These are phyloP conservation scores for Leishmania martiniquensis DNA, from an alignment of 208 protist genomes.

Conservation along the genomic window DNA sequence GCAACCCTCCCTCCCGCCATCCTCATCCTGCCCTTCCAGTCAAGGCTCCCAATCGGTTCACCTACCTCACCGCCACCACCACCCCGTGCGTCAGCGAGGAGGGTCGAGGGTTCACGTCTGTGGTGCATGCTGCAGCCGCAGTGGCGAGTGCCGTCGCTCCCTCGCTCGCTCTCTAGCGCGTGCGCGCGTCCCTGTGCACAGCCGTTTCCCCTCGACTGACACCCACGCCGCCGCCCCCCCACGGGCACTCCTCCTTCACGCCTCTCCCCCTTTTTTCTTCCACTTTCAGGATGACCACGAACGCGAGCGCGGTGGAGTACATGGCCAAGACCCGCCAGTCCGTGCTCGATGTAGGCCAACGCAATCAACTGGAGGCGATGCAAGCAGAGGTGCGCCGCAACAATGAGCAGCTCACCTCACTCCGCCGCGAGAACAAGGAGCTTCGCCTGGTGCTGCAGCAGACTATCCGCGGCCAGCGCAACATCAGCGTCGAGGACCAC, in stretches of 20 bases:
- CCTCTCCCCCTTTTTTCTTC: background rate
- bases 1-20: background rate
- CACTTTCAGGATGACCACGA: background rate
- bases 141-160: background rate
- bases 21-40: too few species aligned
- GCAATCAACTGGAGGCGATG: constrained; percentile 83
- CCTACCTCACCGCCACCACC: background rate
- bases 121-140: background rate
- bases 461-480: constrained; percentile 57
- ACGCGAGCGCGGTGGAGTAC: background rate
- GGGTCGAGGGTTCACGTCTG: background rate
- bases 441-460: constrained; percentile 59
- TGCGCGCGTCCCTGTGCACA: background rate
- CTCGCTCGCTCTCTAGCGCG: background rate
- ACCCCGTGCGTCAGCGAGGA: background rate
- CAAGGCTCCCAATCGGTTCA: background rate
- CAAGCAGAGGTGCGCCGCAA: constrained; percentile 86
- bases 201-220: background rate
- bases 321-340: constrained; percentile 65
- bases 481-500: constrained; percentile 71
- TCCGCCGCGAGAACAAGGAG: constrained; percentile 91
- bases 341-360: constrained; percentile 86
- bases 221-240: background rate
- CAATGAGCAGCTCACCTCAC: constrained; percentile 79
- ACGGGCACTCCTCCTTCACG: background rate